Conservation (phyloP, 192 early-diverging fungal species). For the Coemansia sp. region DNA sequence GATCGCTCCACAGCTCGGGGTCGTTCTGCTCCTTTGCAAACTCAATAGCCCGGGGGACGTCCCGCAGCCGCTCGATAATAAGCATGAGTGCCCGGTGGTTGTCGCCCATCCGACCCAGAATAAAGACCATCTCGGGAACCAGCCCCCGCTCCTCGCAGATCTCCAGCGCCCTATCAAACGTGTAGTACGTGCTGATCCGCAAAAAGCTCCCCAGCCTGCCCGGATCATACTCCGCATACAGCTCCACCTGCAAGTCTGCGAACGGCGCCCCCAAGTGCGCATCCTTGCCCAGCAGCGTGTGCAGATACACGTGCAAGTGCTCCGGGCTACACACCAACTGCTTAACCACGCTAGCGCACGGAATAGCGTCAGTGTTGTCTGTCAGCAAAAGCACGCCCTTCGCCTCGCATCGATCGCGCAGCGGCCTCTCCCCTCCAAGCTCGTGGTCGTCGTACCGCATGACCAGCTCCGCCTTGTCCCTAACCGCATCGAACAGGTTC, state of each 20-base stretch:
- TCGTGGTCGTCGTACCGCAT: conserved; percentile 78
- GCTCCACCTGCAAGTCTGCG: conserved; percentile 75
- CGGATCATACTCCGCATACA: conserved; percentile 90
- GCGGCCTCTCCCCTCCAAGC: conserved; percentile 11
- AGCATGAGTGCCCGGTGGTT: conserved; percentile 89
- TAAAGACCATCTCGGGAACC: conserved; percentile 96
- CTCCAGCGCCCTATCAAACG: conserved; percentile 66
- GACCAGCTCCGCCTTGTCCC: conserved; percentile 75
- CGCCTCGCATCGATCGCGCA: conserved; percentile 45
- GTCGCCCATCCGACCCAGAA: conserved; percentile 96
- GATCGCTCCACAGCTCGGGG: conserved; percentile 91
- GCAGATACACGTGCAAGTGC: conserved; percentile 86
- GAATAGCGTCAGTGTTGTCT: conserved; percentile 79
- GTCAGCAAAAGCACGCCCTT: conserved; percentile 81
- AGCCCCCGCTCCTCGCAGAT: conserved; percentile 83
- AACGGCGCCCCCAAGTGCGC: conserved; percentile 67
- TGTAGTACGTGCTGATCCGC: conserved; percentile 71
- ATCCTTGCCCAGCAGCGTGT: conserved; percentile 70
- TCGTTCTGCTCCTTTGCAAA: conserved; percentile 99
- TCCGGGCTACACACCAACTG: conserved; percentile 61
- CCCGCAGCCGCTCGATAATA: conserved; percentile 85
- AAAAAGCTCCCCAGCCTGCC: conserved; percentile 80
- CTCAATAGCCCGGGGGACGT: conserved; percentile 94
- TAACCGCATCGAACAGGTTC: conserved; percentile 77
- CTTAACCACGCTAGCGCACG: conserved; percentile 63